Conservation (phyloP, 108 stramenopile genomes). For the Skeletonema grethae region DNA sequence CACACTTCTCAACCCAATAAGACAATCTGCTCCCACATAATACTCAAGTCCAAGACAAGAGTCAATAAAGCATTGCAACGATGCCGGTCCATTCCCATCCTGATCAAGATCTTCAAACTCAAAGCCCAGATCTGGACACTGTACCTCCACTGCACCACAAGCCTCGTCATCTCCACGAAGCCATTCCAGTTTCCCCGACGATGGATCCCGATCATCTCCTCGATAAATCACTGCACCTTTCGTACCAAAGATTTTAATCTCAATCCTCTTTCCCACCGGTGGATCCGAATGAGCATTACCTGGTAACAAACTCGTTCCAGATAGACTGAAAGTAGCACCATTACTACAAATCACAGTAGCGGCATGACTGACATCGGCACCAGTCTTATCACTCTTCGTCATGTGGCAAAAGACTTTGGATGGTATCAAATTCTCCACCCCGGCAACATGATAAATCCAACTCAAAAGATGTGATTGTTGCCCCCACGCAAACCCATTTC, state of each 20-base stretch:
- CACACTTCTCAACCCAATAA: constrained; percentile 56
- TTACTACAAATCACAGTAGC: constrained; percentile 62
- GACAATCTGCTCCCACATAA: constrained; percentile 53
- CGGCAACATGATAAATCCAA: constrained; percentile 63
- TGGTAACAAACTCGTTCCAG: constrained; percentile 66
- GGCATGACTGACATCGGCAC: constrained; percentile 69
- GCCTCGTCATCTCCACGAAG: constrained; percentile 29
- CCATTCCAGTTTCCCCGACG: constrained; percentile 62
- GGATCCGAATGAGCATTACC: constrained; percentile 68
- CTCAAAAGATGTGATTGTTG: constrained; percentile 68
- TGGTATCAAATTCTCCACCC: constrained; percentile 43
- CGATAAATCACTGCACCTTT: constrained; percentile 47
- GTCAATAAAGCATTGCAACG: constrained; percentile 59
- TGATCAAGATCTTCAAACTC: constrained; percentile 67
- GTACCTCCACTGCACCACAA: constrained; percentile 37
- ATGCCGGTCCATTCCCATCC: constrained; percentile 63
- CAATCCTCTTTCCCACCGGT: constrained; percentile 60
- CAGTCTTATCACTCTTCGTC: constrained; percentile 54
- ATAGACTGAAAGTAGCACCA: constrained; percentile 54
- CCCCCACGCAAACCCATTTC: constrained; percentile 82
- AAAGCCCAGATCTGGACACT: constrained; percentile 53
- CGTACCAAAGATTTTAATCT: constrained; percentile 64
- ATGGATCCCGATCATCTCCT: constrained; percentile 56
- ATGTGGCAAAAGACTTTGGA: constrained; percentile 54
- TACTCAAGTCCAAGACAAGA: constrained; percentile 54